A percentile compares a stretch with the other conserved stretches of the same genome.
These are phyloP conservation scores for Cajanus cajan DNA, from an alignment of 306 rosid genomes.

Conservation along the genomic window DNA sequence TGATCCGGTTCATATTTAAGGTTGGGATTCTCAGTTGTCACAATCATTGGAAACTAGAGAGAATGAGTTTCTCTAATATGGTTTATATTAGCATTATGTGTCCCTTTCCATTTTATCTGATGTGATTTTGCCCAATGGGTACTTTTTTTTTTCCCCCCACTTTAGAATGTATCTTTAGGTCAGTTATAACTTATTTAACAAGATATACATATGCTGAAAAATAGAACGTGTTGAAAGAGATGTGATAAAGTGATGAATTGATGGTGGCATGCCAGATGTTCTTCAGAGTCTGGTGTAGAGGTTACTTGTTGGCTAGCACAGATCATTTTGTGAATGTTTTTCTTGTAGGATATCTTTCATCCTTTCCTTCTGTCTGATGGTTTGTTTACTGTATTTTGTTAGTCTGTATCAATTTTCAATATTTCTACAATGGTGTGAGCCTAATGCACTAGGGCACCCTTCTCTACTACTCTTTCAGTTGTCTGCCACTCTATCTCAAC, in stretches of 20 bases:
- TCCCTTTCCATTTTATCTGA: conserved; percentile 11
- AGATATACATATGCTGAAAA: neutral
- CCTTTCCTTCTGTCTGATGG: neutral
- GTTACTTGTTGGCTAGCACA: conserved; percentile 4
- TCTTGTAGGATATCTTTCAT: neutral
- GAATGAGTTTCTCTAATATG: neutral
- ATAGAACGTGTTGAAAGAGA: neutral
- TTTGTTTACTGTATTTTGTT: conserved; percentile 9
- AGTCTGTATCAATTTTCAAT: neutral
- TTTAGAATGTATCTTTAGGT: neutral
- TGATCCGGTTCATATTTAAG: conserved; percentile 17
- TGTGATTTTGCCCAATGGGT: conserved; percentile 2
- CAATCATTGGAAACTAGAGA: neutral
- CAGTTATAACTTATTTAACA: neutral
- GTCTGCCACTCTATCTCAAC: neutral
- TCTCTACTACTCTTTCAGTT: neutral
- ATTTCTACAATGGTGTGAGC: neutral
- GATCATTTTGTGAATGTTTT: conserved; percentile 8
- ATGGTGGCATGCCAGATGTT: conserved; percentile 8
- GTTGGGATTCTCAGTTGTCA: conserved; percentile 13
- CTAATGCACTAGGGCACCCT: neutral
- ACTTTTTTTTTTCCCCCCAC: neutral
- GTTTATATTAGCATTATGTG: neutral
- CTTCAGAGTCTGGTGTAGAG: conserved; percentile 7
- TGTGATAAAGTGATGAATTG: neutral